Percentiles rank a stretch among this genome's conserved stretches.
Evolutionary conservation across 768 basidiomycete genomes (phyloP).

Genomic region (Podaxis mareebaensis): DNA sequence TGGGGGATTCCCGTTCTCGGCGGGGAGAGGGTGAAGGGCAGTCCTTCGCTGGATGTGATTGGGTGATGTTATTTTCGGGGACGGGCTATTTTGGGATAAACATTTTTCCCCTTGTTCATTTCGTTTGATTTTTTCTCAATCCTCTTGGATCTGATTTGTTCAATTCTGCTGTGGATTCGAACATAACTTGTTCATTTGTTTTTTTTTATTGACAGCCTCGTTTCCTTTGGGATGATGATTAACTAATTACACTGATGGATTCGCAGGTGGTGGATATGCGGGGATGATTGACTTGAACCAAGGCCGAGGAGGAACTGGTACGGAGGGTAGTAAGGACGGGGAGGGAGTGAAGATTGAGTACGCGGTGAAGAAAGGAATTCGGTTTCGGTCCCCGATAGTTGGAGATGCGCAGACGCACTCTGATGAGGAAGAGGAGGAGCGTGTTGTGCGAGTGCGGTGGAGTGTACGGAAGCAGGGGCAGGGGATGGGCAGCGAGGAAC

Average conservation of each 20-base stretch:
- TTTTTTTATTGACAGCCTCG: not conserved
- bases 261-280: conserved; percentile 1
- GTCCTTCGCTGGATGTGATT: not conserved
- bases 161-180: too few species aligned
- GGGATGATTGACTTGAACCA: conserved; percentile 8
- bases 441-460: not conserved
- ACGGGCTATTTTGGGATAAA: not conserved
- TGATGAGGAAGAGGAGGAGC: conserved; percentile 1
- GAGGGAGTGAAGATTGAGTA: not conserved
- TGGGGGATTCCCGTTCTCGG: not conserved
- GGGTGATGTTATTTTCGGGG: not conserved
- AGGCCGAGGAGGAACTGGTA: not conserved
- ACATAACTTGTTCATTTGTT: not conserved
- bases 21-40: not conserved
- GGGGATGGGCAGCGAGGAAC: not conserved
- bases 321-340: not conserved
- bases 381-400: not conserved
- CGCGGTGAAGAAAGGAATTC: not conserved
- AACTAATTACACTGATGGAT: not conserved
- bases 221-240: not conserved
- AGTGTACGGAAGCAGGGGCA: not conserved
- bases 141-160: too few species aligned
- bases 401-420: not conserved
- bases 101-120: not conserved
- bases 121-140: not conserved